Base-by-base conservation (phyloP, 2,329 filamentous ascomycete genomes). In the Aspergillus latus region DNA sequence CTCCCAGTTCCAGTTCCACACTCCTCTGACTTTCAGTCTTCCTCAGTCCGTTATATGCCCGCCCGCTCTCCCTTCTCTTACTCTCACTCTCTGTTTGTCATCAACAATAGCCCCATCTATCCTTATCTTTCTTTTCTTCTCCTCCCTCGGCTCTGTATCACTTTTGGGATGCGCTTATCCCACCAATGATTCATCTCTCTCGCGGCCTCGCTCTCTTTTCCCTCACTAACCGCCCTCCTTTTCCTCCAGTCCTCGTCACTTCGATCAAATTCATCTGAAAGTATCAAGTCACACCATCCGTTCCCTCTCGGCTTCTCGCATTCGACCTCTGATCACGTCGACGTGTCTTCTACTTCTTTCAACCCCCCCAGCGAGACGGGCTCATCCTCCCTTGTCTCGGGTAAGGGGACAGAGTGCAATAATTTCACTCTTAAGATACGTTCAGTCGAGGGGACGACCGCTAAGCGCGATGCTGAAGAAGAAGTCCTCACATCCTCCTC, bases 381-480 rank as follows among this genome's bases (percentile, higher is more conserved):
- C 37, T 37, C 48, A 32, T 36, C n/a, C 45, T 40, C 28, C n/a
- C 55, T 36, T 54, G 57, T 56, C 56, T 59, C 42, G 44, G 49
- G 52, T 46, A 54, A 45, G 34, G 53, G 51, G 49, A 51, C 45
- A 50, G 59, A 45, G 62, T 62, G 53, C 52, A 52, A 57, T 42
- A 53, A 57, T 56, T 53, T 49, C 58, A 54, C 54, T 49, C 57
- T 51, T 45, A 49, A 54, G 39, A 54, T 43, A 45, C 36, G 48
- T 46, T 26, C 57, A 52, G 59, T 51, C 58, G 29, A 54, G 45
- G 48, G 63, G 65, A 59, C 66, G 64, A 57, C 65, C 59, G 52
- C 63, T 68, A 37, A 68, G 67, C 72, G 71, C 68, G 55, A 74
- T 74, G 72, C 70, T 74, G 60, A 68, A 68, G 63, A 71, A 72